A percentile compares a stretch with the other conserved stretches of the same genome.
Conservation (phyloP, 441 rosid genomes). For the Arabidopsis hybrid region DNA sequence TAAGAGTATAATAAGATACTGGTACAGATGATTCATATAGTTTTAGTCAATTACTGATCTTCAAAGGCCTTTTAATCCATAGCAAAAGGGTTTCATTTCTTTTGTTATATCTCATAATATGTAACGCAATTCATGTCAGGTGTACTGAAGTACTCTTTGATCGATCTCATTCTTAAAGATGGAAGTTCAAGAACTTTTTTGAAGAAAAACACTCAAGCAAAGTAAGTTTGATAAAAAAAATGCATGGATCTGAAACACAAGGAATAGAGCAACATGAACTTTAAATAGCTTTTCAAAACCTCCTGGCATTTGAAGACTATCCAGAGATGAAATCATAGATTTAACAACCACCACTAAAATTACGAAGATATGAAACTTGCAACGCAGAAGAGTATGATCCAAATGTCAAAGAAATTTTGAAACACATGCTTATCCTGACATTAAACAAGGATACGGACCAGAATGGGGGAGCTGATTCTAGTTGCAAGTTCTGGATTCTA, state of each 20-base stretch:
- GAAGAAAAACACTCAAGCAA: not conserved
- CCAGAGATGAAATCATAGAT: slow-evolving; percentile 7
- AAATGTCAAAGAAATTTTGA: slow-evolving; percentile 19
- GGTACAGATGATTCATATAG: not conserved
- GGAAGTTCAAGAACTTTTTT: not conserved
- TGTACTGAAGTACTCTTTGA: not conserved
- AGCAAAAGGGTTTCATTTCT: slow-evolving; percentile 12
- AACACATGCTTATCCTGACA: slow-evolving; percentile 13
- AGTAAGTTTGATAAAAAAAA: slow-evolving; percentile 8
- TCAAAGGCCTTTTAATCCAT: slow-evolving; percentile 4
- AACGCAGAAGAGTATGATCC: slow-evolving; percentile 20
- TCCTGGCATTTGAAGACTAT: not conserved
- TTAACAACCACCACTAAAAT: slow-evolving; percentile 7
- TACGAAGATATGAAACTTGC: slow-evolving; percentile 2
- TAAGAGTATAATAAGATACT: slow-evolving; percentile 12
- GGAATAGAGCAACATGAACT: not conserved
- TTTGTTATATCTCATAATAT: slow-evolving; percentile 10
- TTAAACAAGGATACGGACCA: slow-evolving; percentile 15
- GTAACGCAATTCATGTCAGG: slow-evolving; percentile 3
- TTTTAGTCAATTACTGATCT: not conserved
- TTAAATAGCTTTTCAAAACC: not conserved
- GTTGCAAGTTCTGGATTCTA: slow-evolving; percentile 28
- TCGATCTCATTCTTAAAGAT: not conserved
- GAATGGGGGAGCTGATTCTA: slow-evolving; percentile 8
- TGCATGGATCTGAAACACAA: slow-evolving; percentile 7